Percentiles rank a stretch among this genome's conserved stretches.
Conservation (phyloP, 306 rosid species). For the Quercus cerris region DNA sequence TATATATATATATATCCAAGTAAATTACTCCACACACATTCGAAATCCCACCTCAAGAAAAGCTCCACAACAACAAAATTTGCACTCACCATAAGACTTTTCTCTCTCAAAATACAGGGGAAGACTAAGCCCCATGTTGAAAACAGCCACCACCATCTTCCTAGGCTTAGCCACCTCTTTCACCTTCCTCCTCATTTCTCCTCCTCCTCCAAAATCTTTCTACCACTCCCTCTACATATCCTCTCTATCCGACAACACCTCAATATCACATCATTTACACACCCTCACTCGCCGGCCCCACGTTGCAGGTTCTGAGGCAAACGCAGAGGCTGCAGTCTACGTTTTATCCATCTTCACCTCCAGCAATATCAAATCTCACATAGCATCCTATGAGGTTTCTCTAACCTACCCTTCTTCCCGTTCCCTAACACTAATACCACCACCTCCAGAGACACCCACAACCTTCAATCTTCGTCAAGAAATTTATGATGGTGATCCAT, state of each 20-base stretch:
- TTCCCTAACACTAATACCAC: constrained; percentile 32
- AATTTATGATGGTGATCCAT: constrained; percentile 49
- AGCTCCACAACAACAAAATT: not conserved
- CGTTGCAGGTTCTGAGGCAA: constrained; percentile 58
- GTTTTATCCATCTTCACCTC: constrained; percentile 44
- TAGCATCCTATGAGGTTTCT: constrained; percentile 43
- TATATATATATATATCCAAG: too few relatives aligned
- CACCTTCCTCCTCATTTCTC: constrained; percentile 29
- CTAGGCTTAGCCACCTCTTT: constrained; percentile 35
- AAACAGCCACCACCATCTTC: constrained; percentile 22
- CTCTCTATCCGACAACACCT: constrained; percentile 45
- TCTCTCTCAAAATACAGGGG: not conserved
- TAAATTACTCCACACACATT: too few relatives aligned
- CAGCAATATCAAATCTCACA: constrained; percentile 35
- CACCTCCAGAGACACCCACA: constrained; percentile 33
- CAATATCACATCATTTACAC: constrained; percentile 46
- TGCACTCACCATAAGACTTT: not conserved
- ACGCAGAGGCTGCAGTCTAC: constrained; percentile 57
- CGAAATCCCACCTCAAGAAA: not conserved
- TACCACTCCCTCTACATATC: constrained; percentile 66
- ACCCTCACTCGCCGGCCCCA: constrained; percentile 64
- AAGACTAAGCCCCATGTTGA: constrained; percentile 21
- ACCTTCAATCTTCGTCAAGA: constrained; percentile 38
- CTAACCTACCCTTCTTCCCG: constrained; percentile 54
- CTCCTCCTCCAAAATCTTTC: constrained; percentile 35